Base-by-base conservation (phyloP, 192 early-diverging fungal species). In the Coemansia sp. region DNA sequence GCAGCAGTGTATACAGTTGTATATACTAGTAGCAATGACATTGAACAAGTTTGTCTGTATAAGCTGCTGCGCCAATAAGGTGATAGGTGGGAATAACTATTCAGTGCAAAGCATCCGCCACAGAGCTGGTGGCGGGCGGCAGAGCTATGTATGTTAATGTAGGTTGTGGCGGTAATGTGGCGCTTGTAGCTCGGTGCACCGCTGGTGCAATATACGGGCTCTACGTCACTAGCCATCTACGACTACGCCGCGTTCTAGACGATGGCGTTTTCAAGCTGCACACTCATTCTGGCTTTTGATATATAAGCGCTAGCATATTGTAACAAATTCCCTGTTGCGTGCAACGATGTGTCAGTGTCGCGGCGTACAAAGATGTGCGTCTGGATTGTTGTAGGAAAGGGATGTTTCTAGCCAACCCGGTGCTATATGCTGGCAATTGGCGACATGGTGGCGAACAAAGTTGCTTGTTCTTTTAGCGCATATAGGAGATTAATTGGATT, bases 131-230 rank as follows among this genome's bases (percentile, higher is more conserved):
- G 28, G 26, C 53, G 8, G 28, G 25, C 28, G 52, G 10, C 24
- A 27, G 53, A 28, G 55, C 28, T 34, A 56, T 56, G 30, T 27
- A n/a, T 21, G 21, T 56, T 22, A 19, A 31, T 38, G 55, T 56
- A 22, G 30, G n/a, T 10, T 38, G 55, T 38, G 55, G 55, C 55
- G 55, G 16, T n/a, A 34, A 19, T 28, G 55, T 56, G 55, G 55
- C 55, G 21, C 55, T 34, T 56, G 55, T 28, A 16, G 38, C 38
- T 44, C 38, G 38, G 38, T 44, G 12, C 2, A 44, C 38, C 38
- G 12, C 14, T 44, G 38, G 38, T 44, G 14, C 7, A 44, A 16
- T 44, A 44, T 44, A 44, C 38, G 4, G 38, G 38, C 38, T 2
- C 4, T 44, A 44, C 38, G 38, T 44, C 38, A 44, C 38, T 16